Conservation (phyloP, 768 basidiomycete genomes). For the Dendrothele bispora region DNA sequence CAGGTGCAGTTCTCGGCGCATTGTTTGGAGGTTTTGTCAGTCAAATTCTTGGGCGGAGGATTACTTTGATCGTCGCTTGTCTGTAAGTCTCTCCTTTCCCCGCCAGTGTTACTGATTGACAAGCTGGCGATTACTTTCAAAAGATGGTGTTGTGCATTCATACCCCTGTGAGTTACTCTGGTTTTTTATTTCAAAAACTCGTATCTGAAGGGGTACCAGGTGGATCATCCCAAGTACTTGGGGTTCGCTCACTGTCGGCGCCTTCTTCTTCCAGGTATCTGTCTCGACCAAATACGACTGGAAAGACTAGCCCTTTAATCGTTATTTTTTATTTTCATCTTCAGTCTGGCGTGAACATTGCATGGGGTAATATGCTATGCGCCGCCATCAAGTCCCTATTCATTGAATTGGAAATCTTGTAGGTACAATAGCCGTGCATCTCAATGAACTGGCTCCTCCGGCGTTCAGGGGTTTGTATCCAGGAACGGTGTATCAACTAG, state of each 20-base stretch:
- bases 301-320: no score
- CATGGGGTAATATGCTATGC: constrained; percentile 58
- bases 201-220: constrained; percentile 30
- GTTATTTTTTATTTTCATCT: neutral
- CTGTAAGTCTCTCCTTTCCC: neutral
- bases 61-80: constrained; percentile 40
- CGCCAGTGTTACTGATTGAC: neutral
- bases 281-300: no score
- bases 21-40: constrained; percentile 52
- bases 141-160: constrained; percentile 15
- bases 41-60: constrained; percentile 60
- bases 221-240: constrained; percentile 65
- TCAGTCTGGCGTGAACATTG: constrained; percentile 68
- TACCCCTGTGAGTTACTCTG: constrained; percentile 9
- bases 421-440: constrained; percentile 47
- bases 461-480: constrained; percentile 69
- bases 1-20: constrained; percentile 37
- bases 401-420: neutral
- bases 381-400: neutral
- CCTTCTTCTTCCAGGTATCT: constrained; percentile 52
- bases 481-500: constrained; percentile 63
- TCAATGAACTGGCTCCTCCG: constrained; percentile 64
- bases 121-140: no score
- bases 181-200: neutral
- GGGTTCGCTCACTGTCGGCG: constrained; percentile 55